Evolutionary conservation across 1,139 yeast species (phyloP).

Genomic region (Scheffersomyces quercinus): DNA sequence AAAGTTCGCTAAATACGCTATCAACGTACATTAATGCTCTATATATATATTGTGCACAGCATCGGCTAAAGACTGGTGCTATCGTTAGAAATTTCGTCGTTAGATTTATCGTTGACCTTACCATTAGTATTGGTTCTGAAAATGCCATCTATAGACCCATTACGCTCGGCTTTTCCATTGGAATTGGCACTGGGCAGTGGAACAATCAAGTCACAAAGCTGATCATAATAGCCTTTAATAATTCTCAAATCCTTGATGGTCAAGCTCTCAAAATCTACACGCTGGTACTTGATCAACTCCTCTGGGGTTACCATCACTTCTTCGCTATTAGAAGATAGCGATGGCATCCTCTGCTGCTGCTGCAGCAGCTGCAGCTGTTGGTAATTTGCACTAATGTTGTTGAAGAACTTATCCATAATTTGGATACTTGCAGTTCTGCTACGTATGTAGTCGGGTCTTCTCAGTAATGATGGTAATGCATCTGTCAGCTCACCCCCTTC

Average conservation of each 20-base stretch:
- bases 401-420: slow-evolving; percentile 49
- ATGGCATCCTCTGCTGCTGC: slow-evolving; percentile 2
- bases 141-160: neutral
- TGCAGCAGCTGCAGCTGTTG: slow-evolving; percentile 1
- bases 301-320: slow-evolving; percentile 8
- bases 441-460: slow-evolving; percentile 30
- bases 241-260: slow-evolving; percentile 36
- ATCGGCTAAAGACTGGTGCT: neutral
- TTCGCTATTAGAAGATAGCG: slow-evolving; percentile 1
- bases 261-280: slow-evolving; percentile 37
- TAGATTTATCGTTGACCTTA: neutral
- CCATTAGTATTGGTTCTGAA: neutral
- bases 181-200: neutral
- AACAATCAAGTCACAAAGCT: slow-evolving; percentile 27
- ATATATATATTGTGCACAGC: slow-evolving; percentile 1
- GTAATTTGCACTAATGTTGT: slow-evolving; percentile 22
- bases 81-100: neutral
- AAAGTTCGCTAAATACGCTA: too few relatives aligned
- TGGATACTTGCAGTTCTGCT: slow-evolving; percentile 43
- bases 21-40: too few relatives aligned
- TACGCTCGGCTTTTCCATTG: neutral
- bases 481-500: slow-evolving; percentile 23
- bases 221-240: slow-evolving; percentile 39
- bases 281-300: slow-evolving; percentile 35
- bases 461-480: slow-evolving; percentile 5